These are phyloP conservation scores for Kandelia obovata DNA, from an alignment of 345 rosid genomes.

Conservation along the genomic window DNA sequence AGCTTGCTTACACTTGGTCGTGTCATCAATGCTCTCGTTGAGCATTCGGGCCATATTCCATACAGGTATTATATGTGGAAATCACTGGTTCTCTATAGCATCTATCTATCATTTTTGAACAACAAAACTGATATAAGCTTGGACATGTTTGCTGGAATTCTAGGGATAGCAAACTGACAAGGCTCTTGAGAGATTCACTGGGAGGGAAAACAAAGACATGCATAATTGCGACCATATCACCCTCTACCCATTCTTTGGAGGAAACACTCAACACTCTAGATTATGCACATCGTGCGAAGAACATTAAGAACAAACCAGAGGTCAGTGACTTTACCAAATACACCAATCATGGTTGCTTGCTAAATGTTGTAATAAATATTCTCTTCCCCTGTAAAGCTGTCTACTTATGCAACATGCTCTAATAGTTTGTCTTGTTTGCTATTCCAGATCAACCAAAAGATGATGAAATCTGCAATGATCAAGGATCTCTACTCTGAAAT, in stretches of 20 bases:
- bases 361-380: too few species aligned
- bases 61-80: constrained; percentile 13
- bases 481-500: constrained; percentile 96
- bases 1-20: constrained; percentile 19
- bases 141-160: constrained; percentile 39
- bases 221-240: constrained; percentile 95
- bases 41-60: constrained; percentile 20
- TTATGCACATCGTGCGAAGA: constrained; percentile 98
- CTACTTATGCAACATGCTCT: too few species aligned
- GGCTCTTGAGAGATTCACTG: constrained; percentile 93
- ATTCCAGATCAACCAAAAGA: constrained; percentile 66
- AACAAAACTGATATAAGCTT: not conserved
- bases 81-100: not conserved
- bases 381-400: too few species aligned
- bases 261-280: constrained; percentile 98
- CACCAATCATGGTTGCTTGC: not conserved
- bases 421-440: not conserved
- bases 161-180: constrained; percentile 97
- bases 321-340: not conserved
- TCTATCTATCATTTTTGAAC: not conserved
- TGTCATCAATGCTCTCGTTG: constrained; percentile 18
- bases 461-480: constrained; percentile 99
- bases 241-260: constrained; percentile 89
- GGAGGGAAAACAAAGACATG: constrained; percentile 99
- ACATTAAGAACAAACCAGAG: constrained; percentile 99